Base-by-base conservation (phyloP, 768 basidiomycete genomes). In the Amanita molliuscula region DNA sequence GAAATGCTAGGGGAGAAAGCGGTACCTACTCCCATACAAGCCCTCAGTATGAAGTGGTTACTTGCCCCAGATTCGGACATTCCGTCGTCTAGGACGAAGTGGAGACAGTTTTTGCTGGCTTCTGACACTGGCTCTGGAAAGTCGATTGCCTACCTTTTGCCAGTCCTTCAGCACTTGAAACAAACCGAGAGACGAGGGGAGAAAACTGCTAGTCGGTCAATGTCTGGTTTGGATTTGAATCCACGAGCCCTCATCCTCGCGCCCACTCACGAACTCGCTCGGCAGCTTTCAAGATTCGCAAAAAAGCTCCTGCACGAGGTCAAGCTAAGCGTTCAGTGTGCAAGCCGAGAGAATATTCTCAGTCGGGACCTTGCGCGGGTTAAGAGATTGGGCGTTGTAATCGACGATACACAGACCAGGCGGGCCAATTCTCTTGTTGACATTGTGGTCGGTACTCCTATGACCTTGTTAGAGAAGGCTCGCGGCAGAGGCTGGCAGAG, bases 101-200 rank as follows among this genome's bases (percentile, higher is more conserved):
- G 68, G 59, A 67, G 68, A 41, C 69, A 79, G 43, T 82, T 75
- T 55, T 75, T 95, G 5, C 73, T 95, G 1, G 92, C 89, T 0
- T 83, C 86, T 0, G 91, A 94, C 64, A 95, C 90, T 0, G 92
- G 93, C 13, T 91, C 89, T 0, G 92, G 91, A 1, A 95, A 95
- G 67, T 91, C 87, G 2, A 77, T 94, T 25, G 92, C 93, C 1
- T 95, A 93, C 63, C 76, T 94, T 37, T 74, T 94, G 4, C 92
- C 92, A 0, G 64, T 94, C 48, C 71, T 95, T 1, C 86, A 94
- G 55, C 68, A 75, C 54, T 69, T 94, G 61, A 95, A 95, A 62
- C 61, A 67, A 43, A 69, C 76, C 2, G 90, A 94, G 60, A n/a
- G 21, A 20, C 31, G 11, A 44, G 21, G 31, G 8, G 3, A 25